Evolutionary conservation across 1,284 basidiomycete species (phyloP), one percentile per base, ranked within the genome.

Genomic region (Grifola frondosa): DNA sequence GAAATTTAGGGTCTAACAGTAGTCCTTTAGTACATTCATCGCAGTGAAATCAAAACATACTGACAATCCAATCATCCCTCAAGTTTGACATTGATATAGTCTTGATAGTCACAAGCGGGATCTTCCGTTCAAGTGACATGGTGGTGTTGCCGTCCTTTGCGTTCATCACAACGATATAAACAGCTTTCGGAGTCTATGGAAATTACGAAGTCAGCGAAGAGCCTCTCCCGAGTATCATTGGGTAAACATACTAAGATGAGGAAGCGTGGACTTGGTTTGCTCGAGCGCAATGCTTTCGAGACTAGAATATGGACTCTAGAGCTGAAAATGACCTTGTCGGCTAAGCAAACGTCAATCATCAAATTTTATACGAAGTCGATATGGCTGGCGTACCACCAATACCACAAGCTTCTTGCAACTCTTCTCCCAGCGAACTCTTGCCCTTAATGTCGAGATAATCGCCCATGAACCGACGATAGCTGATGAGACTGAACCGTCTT

Each of bases 371-470:
- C 16, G 11, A 30, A 40, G 6, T 10, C 24, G 30, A 37, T n/a
- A n/a, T n/a, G n/a, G n/a, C n/a, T n/a, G n/a, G 71, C 86, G 61
- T 51, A 92, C 90, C 67, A 56, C 79, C 78, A 49, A 97, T 78
- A 1, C 83, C 81, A 52, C 90, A 91, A 13, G 82, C 84, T 30
- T 75, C 72, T 32, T 80, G 78, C 42, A 99, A 67, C 65, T 94
- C 83, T 59, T 86, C 80, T 0, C 94, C 94, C 19, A 95, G 70
- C 0, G 91, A 66, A 63, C 84, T 88, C 56, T 84, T 81, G 3
- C 87, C 87, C 38, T 90, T 92, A 26, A 98, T 71, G 60, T 95
- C 90, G 29, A 99, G 79, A 66, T 99, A 99, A 67, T 99, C 97
- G 13, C 97, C 97, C 80, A 91, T 83, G 65, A 97, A 99, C 49